Evolutionary conservation across 148 eudicot species (phyloP), one percentile per base, ranked within the genome.

Genomic region (Cornus kousa): DNA sequence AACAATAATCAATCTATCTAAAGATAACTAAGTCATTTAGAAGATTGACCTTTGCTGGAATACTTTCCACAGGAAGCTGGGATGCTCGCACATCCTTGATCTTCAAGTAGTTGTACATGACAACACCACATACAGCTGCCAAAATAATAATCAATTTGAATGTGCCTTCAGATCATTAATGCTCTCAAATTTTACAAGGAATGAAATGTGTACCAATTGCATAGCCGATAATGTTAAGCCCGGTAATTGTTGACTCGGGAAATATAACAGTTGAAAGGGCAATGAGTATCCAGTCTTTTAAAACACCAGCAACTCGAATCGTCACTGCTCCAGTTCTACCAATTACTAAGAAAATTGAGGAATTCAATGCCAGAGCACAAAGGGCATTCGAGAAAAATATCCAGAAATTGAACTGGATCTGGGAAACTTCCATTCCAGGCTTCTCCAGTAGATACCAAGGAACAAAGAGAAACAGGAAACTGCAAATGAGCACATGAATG

Each of bases 311-410:
- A 74, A 93, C 97, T 70, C 97, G 90, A 70, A 89, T 81, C 35
- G 97, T 93, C 55, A 93, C 95, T 32, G 97, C 97, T 80, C 97
- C 89, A 50, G 97, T 91, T 90, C 97, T 85, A 82, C 97, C 97
- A 53, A 93, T 91, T 43, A 87, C 97, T 79, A 91, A 81, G 86
- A 93, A 89, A 73, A 93, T 93, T 65, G 97, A 93, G 91, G 91
- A 89, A 83, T 93, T 93, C 88, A 93, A 90, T 67, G 95, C 95
- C 79, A 93, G 81, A 70, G 97, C 97, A 40, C 95, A 91, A 43
- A 89, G 69, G n/a, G 97, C 95, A 84, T 93, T 93, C 33, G 95
- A 89, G 89, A 93, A 89, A 85, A 93, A 93, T 78, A 91, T 93
- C 97, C 95, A 93, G 77, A 89, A 87, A 77, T 91, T 93, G 83